These are phyloP conservation scores for Ascochyta koolunga DNA, from an alignment of 2,329 filamentous ascomycete genomes.

Conservation along the genomic window DNA sequence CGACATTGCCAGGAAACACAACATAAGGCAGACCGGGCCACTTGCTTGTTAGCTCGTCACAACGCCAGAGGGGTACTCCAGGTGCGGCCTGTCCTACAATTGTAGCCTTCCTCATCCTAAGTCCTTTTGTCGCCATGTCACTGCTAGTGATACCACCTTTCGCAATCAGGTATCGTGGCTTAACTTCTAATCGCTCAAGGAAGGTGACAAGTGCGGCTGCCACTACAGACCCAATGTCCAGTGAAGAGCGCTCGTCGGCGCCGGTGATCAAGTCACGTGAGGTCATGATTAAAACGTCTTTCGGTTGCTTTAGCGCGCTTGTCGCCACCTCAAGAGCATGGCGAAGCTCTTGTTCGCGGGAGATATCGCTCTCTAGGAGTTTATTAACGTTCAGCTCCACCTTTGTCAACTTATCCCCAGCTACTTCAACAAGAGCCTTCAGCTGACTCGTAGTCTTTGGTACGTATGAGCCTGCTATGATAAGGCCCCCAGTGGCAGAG, in stretches of 20 bases:
- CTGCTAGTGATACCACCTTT: conserved; percentile 67
- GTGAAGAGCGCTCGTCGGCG: conserved; percentile 56
- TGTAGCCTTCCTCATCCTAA: conserved; percentile 60
- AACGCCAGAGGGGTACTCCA: conserved; percentile 65
- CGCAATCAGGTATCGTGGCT: conserved; percentile 63
- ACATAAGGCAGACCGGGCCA: conserved; percentile 61
- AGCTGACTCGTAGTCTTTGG: conserved; percentile 65
- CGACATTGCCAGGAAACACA: conserved; percentile 66
- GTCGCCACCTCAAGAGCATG: conserved; percentile 41
- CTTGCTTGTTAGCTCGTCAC: conserved; percentile 59
- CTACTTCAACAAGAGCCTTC: conserved; percentile 49
- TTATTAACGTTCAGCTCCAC: conserved; percentile 58
- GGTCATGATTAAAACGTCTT: conserved; percentile 66
- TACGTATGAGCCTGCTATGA: conserved; percentile 64
- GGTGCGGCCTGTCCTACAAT: conserved; percentile 64
- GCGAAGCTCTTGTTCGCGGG: conserved; percentile 44
- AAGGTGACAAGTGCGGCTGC: conserved; percentile 60
- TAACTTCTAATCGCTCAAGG: conserved; percentile 53
- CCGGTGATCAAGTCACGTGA: conserved; percentile 60
- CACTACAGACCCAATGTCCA: conserved; percentile 62
- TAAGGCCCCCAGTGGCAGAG: conserved; percentile 55
- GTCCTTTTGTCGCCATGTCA: conserved; percentile 63
- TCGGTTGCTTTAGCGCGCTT: conserved; percentile 49
- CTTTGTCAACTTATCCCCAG: conserved; percentile 51
- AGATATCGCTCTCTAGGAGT: conserved; percentile 51